A percentile compares a stretch with the other conserved stretches of the same genome.
These are phyloP conservation scores for Chernovozyma aurita DNA, from an alignment of 1,139 yeast species.

Conservation along the genomic window DNA sequence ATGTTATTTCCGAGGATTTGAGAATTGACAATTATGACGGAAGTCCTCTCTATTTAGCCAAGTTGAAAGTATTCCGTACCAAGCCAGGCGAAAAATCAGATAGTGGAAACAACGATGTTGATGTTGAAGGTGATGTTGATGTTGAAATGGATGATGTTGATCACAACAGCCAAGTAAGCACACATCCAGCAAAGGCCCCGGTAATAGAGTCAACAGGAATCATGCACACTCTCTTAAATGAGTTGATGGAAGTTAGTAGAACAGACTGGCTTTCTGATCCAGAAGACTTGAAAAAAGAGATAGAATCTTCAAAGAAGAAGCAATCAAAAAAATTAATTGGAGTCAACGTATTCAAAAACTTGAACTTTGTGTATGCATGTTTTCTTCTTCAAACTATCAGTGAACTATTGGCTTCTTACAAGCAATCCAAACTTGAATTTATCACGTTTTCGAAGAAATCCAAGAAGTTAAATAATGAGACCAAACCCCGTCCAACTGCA, in stretches of 20 bases:
- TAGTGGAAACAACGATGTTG: no score
- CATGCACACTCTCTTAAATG: constrained; percentile 56
- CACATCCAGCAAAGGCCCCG: constrained; percentile 1
- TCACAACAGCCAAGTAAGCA: no score
- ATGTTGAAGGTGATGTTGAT: constrained; percentile 15
- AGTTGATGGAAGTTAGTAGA: constrained; percentile 55
- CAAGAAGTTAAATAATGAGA: constrained; percentile 20
- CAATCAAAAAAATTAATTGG: constrained; percentile 13
- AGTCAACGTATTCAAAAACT: constrained; percentile 33
- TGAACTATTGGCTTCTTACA: constrained; percentile 75
- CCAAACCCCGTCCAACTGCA: constrained; percentile 67
- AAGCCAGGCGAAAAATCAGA: constrained; percentile 7
- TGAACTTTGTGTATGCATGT: constrained; percentile 58
- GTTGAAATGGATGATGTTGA: constrained; percentile 31
- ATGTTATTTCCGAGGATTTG: constrained; percentile 46
- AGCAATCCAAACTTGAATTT: constrained; percentile 77
- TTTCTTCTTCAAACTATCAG: constrained; percentile 64
- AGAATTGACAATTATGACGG: constrained; percentile 47
- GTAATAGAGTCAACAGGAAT: constrained; percentile 45
- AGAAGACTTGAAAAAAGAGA: constrained; percentile 10
- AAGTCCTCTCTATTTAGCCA: not conserved
- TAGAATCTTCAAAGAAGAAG: constrained; percentile 11
- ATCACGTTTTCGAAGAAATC: constrained; percentile 67
- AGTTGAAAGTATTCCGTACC: not conserved
- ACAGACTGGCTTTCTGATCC: constrained; percentile 46